Evolutionary conservation across 2,329 filamentous ascomycete genomes (phyloP).

Genomic region (Eurotiales sp.): DNA sequence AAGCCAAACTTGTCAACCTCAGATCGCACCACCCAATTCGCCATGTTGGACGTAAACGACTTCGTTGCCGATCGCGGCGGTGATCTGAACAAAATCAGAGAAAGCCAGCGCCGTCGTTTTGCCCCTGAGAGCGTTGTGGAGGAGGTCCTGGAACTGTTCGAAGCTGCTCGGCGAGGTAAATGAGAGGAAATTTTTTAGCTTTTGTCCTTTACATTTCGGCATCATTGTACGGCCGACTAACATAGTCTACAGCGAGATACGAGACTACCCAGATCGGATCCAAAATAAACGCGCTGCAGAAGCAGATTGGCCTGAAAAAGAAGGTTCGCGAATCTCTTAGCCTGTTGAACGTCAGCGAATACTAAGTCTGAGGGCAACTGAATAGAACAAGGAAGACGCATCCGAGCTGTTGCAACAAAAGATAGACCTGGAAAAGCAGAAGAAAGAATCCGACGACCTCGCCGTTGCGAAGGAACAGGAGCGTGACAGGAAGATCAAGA

Average conservation of each 20-base stretch:
- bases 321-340: conserved; percentile 54
- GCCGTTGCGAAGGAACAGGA: conserved; percentile 71
- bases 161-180: conserved; percentile 73
- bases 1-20: background rate
- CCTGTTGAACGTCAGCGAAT: background rate
- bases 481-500: conserved; percentile 74
- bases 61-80: conserved; percentile 85
- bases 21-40: conserved; percentile 17
- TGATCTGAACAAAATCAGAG: conserved; percentile 84
- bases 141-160: conserved; percentile 81
- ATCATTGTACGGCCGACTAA: conserved; percentile 1
- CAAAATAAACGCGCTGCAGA: conserved; percentile 84
- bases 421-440: conserved; percentile 70
- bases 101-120: conserved; percentile 79
- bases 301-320: conserved; percentile 87
- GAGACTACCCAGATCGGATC: conserved; percentile 74
- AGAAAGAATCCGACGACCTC: conserved; percentile 71
- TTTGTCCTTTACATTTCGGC: conserved; percentile 20
- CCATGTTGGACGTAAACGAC: conserved; percentile 73
- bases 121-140: conserved; percentile 82
- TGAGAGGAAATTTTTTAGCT: background rate
- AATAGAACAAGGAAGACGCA: conserved; percentile 77
- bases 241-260: conserved; percentile 60
- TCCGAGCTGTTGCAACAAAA: conserved; percentile 76
- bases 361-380: conserved; percentile 1